These are phyloP conservation scores for Fragaria ananassa DNA, from an alignment of 306 rosid genomes.

Conservation along the genomic window DNA sequence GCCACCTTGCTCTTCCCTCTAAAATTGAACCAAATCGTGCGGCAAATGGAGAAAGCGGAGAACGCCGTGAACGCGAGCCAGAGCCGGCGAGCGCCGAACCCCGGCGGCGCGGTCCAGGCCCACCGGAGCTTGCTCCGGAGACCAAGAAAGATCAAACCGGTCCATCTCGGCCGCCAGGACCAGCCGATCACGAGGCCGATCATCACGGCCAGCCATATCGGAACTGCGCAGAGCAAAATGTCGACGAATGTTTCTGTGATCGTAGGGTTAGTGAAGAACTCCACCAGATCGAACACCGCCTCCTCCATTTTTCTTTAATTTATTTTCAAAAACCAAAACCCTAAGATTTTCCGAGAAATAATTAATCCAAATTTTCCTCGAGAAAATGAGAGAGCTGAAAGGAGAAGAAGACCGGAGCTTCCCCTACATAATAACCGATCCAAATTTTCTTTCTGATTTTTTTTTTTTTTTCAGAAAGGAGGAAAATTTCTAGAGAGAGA, in stretches of 20 bases:
- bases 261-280: constrained; percentile 71
- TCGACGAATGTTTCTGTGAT: constrained; percentile 90
- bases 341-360: not conserved
- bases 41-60: constrained; percentile 83
- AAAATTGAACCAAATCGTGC: constrained; percentile 70
- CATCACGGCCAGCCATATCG: constrained; percentile 98
- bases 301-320: constrained; percentile 49
- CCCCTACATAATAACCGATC: not conserved
- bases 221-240: constrained; percentile 87
- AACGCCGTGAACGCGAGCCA: constrained; percentile 94
- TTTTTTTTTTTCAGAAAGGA: not conserved
- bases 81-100: constrained; percentile 88
- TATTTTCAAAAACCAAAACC: not conserved
- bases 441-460: not conserved
- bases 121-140: constrained; percentile 81
- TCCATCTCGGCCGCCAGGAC: constrained; percentile 99
- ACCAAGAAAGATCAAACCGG: constrained; percentile 82
- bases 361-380: not conserved
- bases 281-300: constrained; percentile 62
- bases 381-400: constrained; percentile 12
- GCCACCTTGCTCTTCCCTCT: constrained; percentile 38
- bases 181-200: constrained; percentile 87
- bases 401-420: not conserved
- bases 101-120: constrained; percentile 94
- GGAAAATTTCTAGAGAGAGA: not conserved